A percentile compares a stretch with the other conserved stretches of the same genome.
Conservation (phyloP, 768 basidiomycete genomes). For the Lyophyllum semitale region DNA sequence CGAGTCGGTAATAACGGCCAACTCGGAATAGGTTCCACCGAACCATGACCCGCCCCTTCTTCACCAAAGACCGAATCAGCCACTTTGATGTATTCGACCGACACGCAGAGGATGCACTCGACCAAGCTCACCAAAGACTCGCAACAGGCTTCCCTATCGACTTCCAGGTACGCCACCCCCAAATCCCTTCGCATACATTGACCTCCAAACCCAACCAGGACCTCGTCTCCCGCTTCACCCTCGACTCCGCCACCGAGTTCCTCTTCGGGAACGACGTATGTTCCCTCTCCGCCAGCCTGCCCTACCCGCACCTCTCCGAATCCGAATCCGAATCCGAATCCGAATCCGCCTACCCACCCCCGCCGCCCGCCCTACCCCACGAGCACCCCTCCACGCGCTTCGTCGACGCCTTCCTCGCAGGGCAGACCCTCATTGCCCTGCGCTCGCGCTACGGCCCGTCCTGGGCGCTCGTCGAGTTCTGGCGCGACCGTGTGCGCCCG, state of each 20-base stretch:
- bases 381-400: slow-evolving; percentile 42
- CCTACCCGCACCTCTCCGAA: slow-evolving; percentile 43
- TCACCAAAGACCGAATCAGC: slow-evolving; percentile 58
- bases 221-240: slow-evolving; percentile 54
- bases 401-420: slow-evolving; percentile 49
- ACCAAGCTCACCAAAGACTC: slow-evolving; percentile 41
- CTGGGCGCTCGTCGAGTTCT: slow-evolving; percentile 59
- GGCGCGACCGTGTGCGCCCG: slow-evolving; percentile 44
- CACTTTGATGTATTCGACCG: slow-evolving; percentile 65
- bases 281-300: slow-evolving; percentile 47
- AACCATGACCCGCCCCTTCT: slow-evolving; percentile 70
- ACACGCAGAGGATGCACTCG: slow-evolving; percentile 50
- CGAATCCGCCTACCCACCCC: slow-evolving; percentile 8
- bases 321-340: too few species aligned
- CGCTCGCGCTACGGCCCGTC: slow-evolving; percentile 42
- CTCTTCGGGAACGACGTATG: slow-evolving; percentile 51
- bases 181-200: neutral
- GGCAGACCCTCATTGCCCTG: slow-evolving; percentile 41
- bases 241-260: slow-evolving; percentile 62
- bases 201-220: slow-evolving; percentile 38
- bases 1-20: neutral
- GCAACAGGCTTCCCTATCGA: slow-evolving; percentile 53
- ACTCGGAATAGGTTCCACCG: slow-evolving; percentile 54
- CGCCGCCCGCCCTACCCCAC: slow-evolving; percentile 6
- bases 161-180: slow-evolving; percentile 42